These are phyloP conservation scores for Paraleonurus japonicus DNA, from an alignment of 257 asterid species.

Conservation along the genomic window DNA sequence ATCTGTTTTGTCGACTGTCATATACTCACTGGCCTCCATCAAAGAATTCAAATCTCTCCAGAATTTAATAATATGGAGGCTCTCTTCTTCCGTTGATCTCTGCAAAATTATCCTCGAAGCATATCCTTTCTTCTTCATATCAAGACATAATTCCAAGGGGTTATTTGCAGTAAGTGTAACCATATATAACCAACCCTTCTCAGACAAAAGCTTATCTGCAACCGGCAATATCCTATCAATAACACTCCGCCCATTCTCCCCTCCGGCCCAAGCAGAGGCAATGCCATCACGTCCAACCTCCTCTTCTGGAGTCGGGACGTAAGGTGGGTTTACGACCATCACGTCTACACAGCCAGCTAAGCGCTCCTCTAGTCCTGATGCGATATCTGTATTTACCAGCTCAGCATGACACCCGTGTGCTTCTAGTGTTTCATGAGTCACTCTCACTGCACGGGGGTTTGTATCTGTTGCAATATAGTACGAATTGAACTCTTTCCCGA, in stretches of 20 bases:
- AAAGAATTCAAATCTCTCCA: conserved; percentile 66
- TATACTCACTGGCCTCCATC: conserved; percentile 45
- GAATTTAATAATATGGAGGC: conserved; percentile 78
- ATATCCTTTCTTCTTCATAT: conserved; percentile 81
- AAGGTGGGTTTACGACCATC: conserved; percentile 94
- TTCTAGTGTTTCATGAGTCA: conserved; percentile 62
- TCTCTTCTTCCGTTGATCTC: conserved; percentile 95
- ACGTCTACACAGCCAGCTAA: conserved; percentile 69
- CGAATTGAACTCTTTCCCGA: conserved; percentile 38
- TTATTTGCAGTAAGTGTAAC: conserved; percentile 68
- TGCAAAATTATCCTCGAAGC: conserved; percentile 72
- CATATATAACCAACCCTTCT: conserved; percentile 85
- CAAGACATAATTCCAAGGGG: conserved; percentile 70
- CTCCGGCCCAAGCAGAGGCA: conserved; percentile 93
- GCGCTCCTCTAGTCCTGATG: conserved; percentile 62
- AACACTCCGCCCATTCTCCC: conserved; percentile 79
- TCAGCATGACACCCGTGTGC: conserved; percentile 79
- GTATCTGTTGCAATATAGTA: conserved; percentile 77
- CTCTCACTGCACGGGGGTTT: conserved; percentile 71
- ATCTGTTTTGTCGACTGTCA: conserved; percentile 21
- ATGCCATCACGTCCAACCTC: conserved; percentile 88
- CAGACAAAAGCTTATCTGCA: conserved; percentile 75
- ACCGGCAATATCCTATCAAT: conserved; percentile 84
- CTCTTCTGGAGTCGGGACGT: conserved; percentile 94
- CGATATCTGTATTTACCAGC: conserved; percentile 66